These are phyloP conservation scores for Boletus coccyginus DNA, from an alignment of 768 basidiomycete species.

Conservation along the genomic window DNA sequence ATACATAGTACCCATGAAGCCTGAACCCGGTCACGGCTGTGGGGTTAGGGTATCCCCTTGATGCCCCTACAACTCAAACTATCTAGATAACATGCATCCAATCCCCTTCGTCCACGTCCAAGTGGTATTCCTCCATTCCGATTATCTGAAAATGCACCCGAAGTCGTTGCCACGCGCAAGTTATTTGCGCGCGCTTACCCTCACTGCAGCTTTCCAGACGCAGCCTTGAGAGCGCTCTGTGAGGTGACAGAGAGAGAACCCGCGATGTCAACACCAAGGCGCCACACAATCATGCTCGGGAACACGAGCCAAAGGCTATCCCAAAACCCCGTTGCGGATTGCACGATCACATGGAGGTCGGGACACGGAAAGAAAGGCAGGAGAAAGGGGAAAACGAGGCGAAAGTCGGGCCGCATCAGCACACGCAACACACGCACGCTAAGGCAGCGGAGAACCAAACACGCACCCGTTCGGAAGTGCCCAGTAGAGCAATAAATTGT, in stretches of 20 bases:
- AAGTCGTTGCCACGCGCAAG: background rate
- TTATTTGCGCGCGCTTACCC: background rate
- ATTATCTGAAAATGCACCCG: background rate
- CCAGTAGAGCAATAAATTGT: constrained; percentile 57
- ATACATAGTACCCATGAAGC: too few species aligned
- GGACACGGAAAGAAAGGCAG: background rate
- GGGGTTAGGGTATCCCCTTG: too few species aligned
- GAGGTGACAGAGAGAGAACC: constrained; percentile 37
- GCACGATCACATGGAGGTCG: background rate
- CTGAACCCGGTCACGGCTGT: too few species aligned
- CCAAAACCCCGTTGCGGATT: background rate
- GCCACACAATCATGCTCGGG: constrained; percentile 57
- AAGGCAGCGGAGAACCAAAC: background rate
- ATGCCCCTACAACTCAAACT: background rate
- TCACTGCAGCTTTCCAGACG: constrained; percentile 32
- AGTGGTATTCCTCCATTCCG: background rate
- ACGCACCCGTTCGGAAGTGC: constrained; percentile 78
- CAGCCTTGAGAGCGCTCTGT: constrained; percentile 25
- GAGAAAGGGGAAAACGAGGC: background rate
- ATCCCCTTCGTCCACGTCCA: too few species aligned
- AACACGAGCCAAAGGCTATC: constrained; percentile 74
- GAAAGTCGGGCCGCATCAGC: constrained; percentile 1
- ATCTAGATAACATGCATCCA: background rate
- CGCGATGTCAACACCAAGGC: constrained; percentile 62
- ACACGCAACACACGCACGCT: background rate